phyloP scores from a whole-genome alignment of 192 early-diverging fungal genomes.

The Umbelopsis sp. region DNA sequence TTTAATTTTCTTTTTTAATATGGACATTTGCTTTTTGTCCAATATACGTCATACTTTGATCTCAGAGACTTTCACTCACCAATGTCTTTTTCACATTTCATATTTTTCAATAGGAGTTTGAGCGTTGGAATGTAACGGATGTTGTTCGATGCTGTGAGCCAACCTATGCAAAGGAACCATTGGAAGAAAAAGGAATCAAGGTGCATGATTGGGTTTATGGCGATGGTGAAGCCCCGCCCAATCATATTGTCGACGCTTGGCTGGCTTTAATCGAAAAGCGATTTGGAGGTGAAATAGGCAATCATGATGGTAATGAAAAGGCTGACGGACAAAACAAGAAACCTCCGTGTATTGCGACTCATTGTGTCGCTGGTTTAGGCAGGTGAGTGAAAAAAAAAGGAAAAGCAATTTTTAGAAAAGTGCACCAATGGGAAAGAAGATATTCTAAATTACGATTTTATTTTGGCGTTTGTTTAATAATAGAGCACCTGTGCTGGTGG shows the following conservation, averaged over 20 bases:
- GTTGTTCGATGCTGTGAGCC: slow-evolving; percentile 87
- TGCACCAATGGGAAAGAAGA: not conserved
- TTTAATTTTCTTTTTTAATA: slow-evolving; percentile 5
- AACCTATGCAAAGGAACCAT: slow-evolving; percentile 64
- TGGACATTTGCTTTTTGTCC: not conserved
- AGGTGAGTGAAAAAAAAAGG: slow-evolving; percentile 42
- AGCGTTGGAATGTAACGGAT: slow-evolving; percentile 65
- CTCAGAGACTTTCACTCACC: too few relatives aligned
- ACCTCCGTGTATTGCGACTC: slow-evolving; percentile 59
- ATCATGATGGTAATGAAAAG: slow-evolving; percentile 4
- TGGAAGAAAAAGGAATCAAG: slow-evolving; percentile 61
- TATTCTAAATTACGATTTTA: not conserved
- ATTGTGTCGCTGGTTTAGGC: slow-evolving; percentile 83
- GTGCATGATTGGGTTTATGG: slow-evolving; percentile 76
- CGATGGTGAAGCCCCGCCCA: slow-evolving; percentile 73
- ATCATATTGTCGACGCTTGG: slow-evolving; percentile 63
- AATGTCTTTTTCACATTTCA: not conserved
- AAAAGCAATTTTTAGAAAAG: not conserved
- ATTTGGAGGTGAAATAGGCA: slow-evolving; percentile 39
- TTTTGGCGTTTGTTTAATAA: not conserved
- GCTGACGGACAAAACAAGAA: slow-evolving; percentile 18
- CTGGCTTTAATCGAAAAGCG: slow-evolving; percentile 63
- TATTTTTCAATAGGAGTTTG: slow-evolving; percentile 59
- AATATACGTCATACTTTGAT: not conserved
- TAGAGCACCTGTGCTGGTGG: slow-evolving; percentile 69